Evolutionary conservation across 352 stramenopile genomes (phyloP).

Genomic region (Phytophthora citrophthora): DNA sequence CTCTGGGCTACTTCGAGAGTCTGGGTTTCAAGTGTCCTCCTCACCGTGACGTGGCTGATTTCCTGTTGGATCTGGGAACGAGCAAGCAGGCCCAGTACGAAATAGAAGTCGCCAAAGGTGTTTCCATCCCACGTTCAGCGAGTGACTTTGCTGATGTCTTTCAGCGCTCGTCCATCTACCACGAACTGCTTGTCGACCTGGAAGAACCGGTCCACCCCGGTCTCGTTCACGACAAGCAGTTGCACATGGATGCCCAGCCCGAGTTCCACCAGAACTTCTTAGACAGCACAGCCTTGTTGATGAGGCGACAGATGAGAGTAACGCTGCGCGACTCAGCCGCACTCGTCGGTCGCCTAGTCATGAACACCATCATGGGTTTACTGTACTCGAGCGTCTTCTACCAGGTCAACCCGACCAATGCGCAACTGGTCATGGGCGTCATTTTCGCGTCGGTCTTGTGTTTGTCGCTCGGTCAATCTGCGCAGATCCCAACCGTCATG

Average conservation of each 20-base stretch:
- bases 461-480: slow-evolving; percentile 55
- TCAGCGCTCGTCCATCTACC: slow-evolving; percentile 28
- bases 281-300: slow-evolving; percentile 6
- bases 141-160: slow-evolving; percentile 34
- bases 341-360: slow-evolving; percentile 50
- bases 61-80: slow-evolving; percentile 76
- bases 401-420: slow-evolving; percentile 6
- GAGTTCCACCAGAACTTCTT: slow-evolving; percentile 22
- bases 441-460: slow-evolving; percentile 77
- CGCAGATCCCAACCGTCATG: slow-evolving; percentile 58
- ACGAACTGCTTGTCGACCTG: slow-evolving; percentile 27
- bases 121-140: neutral
- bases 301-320: slow-evolving; percentile 7
- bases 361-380: slow-evolving; percentile 5
- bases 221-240: slow-evolving; percentile 29
- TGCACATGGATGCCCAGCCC: slow-evolving; percentile 11
- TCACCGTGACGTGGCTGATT: slow-evolving; percentile 89
- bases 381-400: slow-evolving; percentile 1
- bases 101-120: neutral
- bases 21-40: slow-evolving; percentile 70
- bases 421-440: slow-evolving; percentile 51
- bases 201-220: slow-evolving; percentile 17
- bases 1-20: slow-evolving; percentile 78
- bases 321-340: slow-evolving; percentile 11
- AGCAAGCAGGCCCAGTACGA: slow-evolving; percentile 41